Evolutionary conservation across 495 filamentous ascomycete genomes (phyloP).

Genomic region (Chlorociboria aeruginascens): DNA sequence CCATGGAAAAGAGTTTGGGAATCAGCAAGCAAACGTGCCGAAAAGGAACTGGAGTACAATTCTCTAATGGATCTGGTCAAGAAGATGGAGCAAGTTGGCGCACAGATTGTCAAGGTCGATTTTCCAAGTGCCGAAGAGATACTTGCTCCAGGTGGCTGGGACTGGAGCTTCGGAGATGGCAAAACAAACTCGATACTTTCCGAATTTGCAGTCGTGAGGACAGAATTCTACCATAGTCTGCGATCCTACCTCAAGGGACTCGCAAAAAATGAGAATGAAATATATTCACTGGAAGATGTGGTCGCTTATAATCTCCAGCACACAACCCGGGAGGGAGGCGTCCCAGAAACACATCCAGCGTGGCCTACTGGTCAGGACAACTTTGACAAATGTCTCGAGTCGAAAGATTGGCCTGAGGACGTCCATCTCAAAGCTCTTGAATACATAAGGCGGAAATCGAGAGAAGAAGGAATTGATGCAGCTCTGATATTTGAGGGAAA

Average conservation of each 20-base stretch:
- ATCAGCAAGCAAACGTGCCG: conserved; percentile 39
- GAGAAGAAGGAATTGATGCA: conserved; percentile 55
- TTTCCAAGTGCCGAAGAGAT: conserved; percentile 48
- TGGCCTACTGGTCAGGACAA: conserved; percentile 50
- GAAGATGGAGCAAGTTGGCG: conserved; percentile 46
- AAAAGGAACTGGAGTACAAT: conserved; percentile 26
- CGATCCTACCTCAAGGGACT: conserved; percentile 51
- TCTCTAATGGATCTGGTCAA: conserved; percentile 31
- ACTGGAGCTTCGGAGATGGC: conserved; percentile 58
- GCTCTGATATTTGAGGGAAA: conserved; percentile 37
- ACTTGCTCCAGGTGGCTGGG: conserved; percentile 50
- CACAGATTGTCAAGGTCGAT: conserved; percentile 62
- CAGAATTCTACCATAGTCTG: conserved; percentile 71
- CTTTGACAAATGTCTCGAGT: conserved; percentile 6
- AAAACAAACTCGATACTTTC: conserved; percentile 56
- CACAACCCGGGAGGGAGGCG: conserved; percentile 56
- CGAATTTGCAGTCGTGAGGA: conserved; percentile 60
- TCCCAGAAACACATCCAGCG: conserved; percentile 47
- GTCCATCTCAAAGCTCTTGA: conserved; percentile 46
- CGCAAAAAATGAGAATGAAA: conserved; percentile 38
- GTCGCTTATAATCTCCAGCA: conserved; percentile 57
- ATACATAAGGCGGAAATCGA: conserved; percentile 42
- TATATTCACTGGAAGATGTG: conserved; percentile 54
- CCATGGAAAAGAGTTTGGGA: conserved; percentile 62
- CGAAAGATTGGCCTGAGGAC: not conserved